Evolutionary conservation across 2,329 filamentous ascomycete genomes (phyloP), one percentile per base, ranked within the genome.

Genomic region (Pleomassaria siparia): DNA sequence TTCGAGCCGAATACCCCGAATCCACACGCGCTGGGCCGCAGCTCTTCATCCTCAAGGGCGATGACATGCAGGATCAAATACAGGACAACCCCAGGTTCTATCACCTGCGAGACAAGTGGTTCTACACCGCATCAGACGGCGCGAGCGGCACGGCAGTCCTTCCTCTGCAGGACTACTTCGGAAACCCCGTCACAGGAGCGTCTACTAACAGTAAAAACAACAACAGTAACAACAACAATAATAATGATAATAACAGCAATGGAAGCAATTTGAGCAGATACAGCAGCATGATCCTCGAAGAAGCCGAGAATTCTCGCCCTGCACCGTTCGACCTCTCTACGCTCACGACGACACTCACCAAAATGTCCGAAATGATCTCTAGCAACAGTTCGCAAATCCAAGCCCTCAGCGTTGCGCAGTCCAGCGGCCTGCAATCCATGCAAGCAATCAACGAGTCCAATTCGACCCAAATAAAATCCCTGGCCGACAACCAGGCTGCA

Each of bases 381-480:
- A 58, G 55, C 29, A 70, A 67, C 43, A 60, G 55, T 3, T 56
- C 63, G 21, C 64, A 67, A 18, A 69, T 70, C 22, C 58, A 58
- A 4, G 67, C 67, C 4, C 60, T 70, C 5, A 59, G 54, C 2
- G 66, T 68, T 8, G 67, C 66, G 9, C 67, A 70, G 35, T 67
- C 64, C 9, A 55, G 55, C 2, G 67, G 67, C 5, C 57, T 70
- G 2, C 59, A 66, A 42, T 57, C 55, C 35, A 70, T 70, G 67
- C 67, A 70, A 36, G 63, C 68, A 36, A 69, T 70, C 50, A 68
- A 67, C 40, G 66, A 70, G 39, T 61, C 64, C 6, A 69, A 64
- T 43, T 56, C 55, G 16, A 59, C 61, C 4, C 67, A 70, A 44
- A 69, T 70, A 46, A 70, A 68, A 47, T 56, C 56, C 2, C 60